Evolutionary conservation across 164 flowering plant genomes (phyloP), one percentile per base, ranked within the genome.

Genomic region (Liriodendron chinense): DNA sequence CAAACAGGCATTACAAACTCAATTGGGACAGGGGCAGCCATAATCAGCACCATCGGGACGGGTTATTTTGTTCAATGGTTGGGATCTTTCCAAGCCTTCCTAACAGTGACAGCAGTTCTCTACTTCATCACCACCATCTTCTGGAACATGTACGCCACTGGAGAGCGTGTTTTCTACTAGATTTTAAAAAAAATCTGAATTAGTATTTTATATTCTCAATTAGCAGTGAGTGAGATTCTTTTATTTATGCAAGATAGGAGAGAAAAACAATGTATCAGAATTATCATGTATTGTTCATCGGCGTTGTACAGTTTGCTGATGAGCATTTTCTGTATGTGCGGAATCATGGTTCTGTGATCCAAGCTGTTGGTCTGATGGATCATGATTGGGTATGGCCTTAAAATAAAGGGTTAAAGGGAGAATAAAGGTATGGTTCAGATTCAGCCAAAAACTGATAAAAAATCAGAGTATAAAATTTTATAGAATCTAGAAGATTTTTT

Each of bases 61-160:
- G 99, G 98, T 25, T 91, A 89, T 78, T 96, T 96, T 76, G 98
- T 96, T 12, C 91, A 96, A 62, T 94, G 99, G 98, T 80, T 94
- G 47, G 99, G 99, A 76, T 96, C 99, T 3, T 96, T 96, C 74
- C 96, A 94, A 71, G 97, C 99, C 43, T 96, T 96, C 83, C 81
- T 96, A 66, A 89, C 91, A 0, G 80, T 94, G 72, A 96, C 99
- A 9, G 94, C 98, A 0, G 82, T 72, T 13, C 91, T 96, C 21
- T 96, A 96, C 74, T 92, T 94, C 74, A 74, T 77, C 22, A 65
- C 97, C 23, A 72, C 99, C 72, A 78, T 94, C 34, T 94, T 96
- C 77, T 96, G 94, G 93, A 92, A 93, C 78, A 76, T 92, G 47
- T 89, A 76, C 68, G 95, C 99, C n/a, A 91, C 98, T 0, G 97